These are phyloP conservation scores for Huiozyma sinensis DNA, from an alignment of 805 yeast species.

Conservation along the genomic window DNA sequence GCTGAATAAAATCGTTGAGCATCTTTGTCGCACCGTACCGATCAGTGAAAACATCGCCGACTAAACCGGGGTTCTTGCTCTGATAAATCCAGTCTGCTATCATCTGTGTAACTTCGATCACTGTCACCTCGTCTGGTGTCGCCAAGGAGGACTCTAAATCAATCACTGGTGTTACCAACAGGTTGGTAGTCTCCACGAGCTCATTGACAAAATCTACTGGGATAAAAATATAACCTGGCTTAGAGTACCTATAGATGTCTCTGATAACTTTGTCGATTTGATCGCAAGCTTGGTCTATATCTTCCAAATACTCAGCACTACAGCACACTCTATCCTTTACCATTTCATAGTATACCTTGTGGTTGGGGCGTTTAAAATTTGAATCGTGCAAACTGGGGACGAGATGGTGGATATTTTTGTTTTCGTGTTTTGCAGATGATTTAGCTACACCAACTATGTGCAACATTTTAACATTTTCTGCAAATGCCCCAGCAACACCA, in stretches of 20 bases:
- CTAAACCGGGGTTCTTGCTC: slow-evolving; percentile 48
- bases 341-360: slow-evolving; percentile 53
- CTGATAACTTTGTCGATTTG: slow-evolving; percentile 61
- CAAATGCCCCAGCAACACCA: slow-evolving; percentile 73
- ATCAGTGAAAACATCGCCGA: slow-evolving; percentile 62
- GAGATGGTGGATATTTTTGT: slow-evolving; percentile 46
- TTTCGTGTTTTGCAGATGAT: slow-evolving; percentile 6
- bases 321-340: slow-evolving; percentile 47
- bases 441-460: slow-evolving; percentile 62
- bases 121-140: not conserved
- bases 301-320: slow-evolving; percentile 39
- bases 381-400: slow-evolving; percentile 39
- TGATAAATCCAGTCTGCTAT: slow-evolving; percentile 38
- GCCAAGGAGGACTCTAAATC: slow-evolving; percentile 7
- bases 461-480: slow-evolving; percentile 69
- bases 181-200: slow-evolving; percentile 13
- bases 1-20: slow-evolving; percentile 38
- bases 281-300: slow-evolving; percentile 34
- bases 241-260: slow-evolving; percentile 43
- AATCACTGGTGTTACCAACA: slow-evolving; percentile 11
- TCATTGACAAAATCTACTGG: slow-evolving; percentile 59
- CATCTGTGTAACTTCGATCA: slow-evolving; percentile 9
- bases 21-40: slow-evolving; percentile 41
- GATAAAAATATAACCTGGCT: slow-evolving; percentile 75
- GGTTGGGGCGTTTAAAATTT: slow-evolving; percentile 46